These are phyloP conservation scores for Thalassiosira hispida DNA, from an alignment of 352 stramenopile species.

Conservation along the genomic window DNA sequence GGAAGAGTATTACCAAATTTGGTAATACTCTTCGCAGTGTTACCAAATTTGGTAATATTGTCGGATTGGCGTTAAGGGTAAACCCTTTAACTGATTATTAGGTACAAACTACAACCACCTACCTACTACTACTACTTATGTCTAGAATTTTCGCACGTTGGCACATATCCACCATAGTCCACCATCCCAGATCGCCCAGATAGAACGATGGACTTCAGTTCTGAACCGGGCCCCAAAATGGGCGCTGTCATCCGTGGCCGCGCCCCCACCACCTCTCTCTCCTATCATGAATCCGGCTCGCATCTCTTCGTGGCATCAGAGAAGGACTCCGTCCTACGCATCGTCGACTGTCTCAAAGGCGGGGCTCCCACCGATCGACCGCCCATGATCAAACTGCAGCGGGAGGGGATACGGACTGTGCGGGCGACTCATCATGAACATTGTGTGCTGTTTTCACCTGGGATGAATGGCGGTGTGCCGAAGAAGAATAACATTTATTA, in stretches of 20 bases:
- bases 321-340: conserved; percentile 57
- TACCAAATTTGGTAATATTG: too few relatives aligned
- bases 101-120: too few relatives aligned
- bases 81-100: too few relatives aligned
- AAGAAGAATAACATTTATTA: conserved; percentile 65
- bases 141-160: too few relatives aligned
- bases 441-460: conserved; percentile 63
- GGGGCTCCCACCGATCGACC: conserved; percentile 37
- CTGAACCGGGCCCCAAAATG: conserved; percentile 56
- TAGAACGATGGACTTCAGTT: conserved; percentile 70
- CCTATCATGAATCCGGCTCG: conserved; percentile 71
- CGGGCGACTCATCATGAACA: conserved; percentile 68
- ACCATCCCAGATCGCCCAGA: too few relatives aligned
- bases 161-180: too few relatives aligned
- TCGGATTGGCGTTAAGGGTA: too few relatives aligned
- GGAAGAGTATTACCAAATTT: too few relatives aligned
- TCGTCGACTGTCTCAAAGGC: conserved; percentile 66
- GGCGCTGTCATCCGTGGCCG: conserved; percentile 58
- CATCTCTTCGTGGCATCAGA: conserved; percentile 73
- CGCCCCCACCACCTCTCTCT: conserved; percentile 52
- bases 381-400: conserved; percentile 60
- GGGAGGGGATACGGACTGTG: conserved; percentile 59
- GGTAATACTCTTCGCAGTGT: too few relatives aligned
- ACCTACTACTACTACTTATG: too few relatives aligned
- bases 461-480: conserved; percentile 19